These are phyloP conservation scores for Alternaria incomplexa DNA, from an alignment of 2,329 filamentous ascomycete genomes.

Conservation along the genomic window DNA sequence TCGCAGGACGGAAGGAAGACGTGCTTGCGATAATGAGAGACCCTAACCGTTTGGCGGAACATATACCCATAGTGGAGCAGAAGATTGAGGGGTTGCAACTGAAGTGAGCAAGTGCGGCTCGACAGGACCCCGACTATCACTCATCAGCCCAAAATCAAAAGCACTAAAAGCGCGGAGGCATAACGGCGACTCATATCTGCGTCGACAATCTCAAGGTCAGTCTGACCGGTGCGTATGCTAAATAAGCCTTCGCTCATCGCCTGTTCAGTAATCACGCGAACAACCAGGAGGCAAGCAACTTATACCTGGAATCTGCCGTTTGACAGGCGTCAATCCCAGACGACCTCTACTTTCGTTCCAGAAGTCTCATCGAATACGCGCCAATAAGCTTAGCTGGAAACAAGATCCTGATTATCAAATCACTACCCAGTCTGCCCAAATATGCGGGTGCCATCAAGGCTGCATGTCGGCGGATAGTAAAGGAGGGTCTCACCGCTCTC, in stretches of 20 bases:
- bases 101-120: constrained; percentile 27
- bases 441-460: too few species aligned
- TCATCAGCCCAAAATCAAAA: background rate
- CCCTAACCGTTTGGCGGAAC: constrained; percentile 68
- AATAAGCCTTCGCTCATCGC: background rate
- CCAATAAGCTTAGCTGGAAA: background rate
- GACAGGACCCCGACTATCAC: background rate
- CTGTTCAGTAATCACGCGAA: background rate
- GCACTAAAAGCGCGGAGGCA: background rate
- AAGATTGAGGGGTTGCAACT: constrained; percentile 63
- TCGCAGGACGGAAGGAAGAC: constrained; percentile 68
- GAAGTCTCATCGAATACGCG: background rate
- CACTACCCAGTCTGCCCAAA: background rate
- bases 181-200: background rate
- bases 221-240: background rate
- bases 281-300: background rate
- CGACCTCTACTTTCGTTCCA: background rate
- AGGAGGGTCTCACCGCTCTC: background rate
- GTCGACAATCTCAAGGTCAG: background rate
- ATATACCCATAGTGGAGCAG: constrained; percentile 72
- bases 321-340: background rate
- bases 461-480: background rate
- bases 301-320: background rate
- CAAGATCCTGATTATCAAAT: background rate
- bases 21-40: constrained; percentile 78